Evolutionary conservation across 768 basidiomycete genomes (phyloP), one percentile per base, ranked within the genome.

Genomic region (Xerocomus potaroensis): DNA sequence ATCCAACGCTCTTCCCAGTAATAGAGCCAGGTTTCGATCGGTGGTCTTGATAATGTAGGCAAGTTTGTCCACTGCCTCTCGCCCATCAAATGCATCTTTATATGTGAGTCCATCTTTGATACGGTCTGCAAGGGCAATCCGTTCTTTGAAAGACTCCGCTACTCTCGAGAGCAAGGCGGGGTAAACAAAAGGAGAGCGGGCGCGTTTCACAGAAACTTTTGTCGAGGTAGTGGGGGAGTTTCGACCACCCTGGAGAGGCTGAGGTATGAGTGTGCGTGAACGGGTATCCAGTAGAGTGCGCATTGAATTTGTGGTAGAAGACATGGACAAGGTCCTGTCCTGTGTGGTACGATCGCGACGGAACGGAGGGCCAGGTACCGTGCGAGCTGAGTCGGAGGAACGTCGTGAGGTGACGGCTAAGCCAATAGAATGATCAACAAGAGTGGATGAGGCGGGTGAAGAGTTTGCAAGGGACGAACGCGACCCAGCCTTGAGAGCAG

Each of bases 11-110:
- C 96, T 80, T 5, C 96, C 96, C n/a, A 98, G 78, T 3, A 99
- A 75, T 36, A 98, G 71, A 10, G 96, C 96, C 22, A 99, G 77
- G 67, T 96, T 98, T 12, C 96, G 79, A 69, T 99, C 96, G 6
- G 93, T 91, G 3, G 96, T 98, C 70, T 94, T 94, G 77, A 98
- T 96, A 63, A 99, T 95, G 62, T 96, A 92, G 12, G 92, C 87
- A 54, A 99, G 91, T 70, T 92, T 91, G 67, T 94, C 91, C 31
- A 99, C 95, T 1, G 96, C 96, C 59, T 95, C 92, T 21, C 94
- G 84, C 4, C 96, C 96, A 63, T 98, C 94, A 58, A 99, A 99
- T 2, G 92, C 83, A 58, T 94, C 91, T 60, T 89, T 91, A 72
- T 98, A 99, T 5, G 91, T 91, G 55, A 99, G 78, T 2, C 92